These are phyloP conservation scores for Prosopis cineraria DNA, from an alignment of 306 rosid genomes.

Conservation along the genomic window DNA sequence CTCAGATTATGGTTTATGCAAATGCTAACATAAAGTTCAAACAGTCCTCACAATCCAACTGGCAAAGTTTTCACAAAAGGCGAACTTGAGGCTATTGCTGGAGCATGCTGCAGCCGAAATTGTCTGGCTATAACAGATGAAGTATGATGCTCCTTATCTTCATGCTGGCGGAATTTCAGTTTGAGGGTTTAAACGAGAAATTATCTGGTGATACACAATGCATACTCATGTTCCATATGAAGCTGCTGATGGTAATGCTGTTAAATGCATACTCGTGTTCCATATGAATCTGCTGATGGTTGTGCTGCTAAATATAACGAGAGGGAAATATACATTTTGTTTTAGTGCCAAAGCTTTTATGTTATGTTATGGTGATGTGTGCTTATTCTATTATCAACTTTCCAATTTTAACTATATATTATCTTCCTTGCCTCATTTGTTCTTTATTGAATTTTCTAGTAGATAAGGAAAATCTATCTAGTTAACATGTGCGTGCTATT, in stretches of 20 bases:
- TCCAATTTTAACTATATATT: neutral
- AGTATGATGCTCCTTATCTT: slow-evolving; percentile 49
- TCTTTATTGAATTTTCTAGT: slow-evolving; percentile 9
- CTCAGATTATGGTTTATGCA: slow-evolving; percentile 29
- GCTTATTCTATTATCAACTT: neutral
- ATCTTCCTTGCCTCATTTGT: neutral
- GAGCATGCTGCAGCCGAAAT: slow-evolving; percentile 57
- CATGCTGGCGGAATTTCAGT: slow-evolving; percentile 27
- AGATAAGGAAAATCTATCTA: slow-evolving; percentile 1
- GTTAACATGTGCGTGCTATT: neutral
- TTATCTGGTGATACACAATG: slow-evolving; percentile 21
- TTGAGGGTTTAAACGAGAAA: slow-evolving; percentile 7
- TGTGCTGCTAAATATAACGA: neutral
- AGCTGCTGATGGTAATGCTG: slow-evolving; percentile 6
- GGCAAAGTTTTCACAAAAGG: slow-evolving; percentile 83
- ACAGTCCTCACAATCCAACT: slow-evolving; percentile 95
- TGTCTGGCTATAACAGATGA: slow-evolving; percentile 89
- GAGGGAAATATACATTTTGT: too few species aligned
- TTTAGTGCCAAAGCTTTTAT: slow-evolving; percentile 1
- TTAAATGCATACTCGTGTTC: slow-evolving; percentile 8
- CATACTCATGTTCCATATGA: slow-evolving; percentile 14
- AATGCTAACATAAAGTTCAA: slow-evolving; percentile 43
- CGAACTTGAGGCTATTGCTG: slow-evolving; percentile 81
- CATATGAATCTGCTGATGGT: slow-evolving; percentile 13
- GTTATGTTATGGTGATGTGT: slow-evolving; percentile 9